These are phyloP conservation scores for Coemansia sp. DNA, from an alignment of 192 early-diverging fungal species.

Conservation along the genomic window DNA sequence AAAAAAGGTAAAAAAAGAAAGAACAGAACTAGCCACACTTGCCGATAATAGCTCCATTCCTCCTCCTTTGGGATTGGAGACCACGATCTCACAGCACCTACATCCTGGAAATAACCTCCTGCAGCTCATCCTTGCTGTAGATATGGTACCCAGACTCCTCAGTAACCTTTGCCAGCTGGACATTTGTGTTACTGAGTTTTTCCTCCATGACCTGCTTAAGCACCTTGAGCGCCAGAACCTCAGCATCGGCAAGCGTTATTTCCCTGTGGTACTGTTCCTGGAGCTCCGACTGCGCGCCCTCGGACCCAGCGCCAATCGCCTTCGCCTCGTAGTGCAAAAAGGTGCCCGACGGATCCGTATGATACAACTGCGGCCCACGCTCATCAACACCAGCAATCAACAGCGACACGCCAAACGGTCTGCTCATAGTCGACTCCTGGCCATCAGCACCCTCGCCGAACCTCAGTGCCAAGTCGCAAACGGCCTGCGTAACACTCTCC, in stretches of 20 bases:
- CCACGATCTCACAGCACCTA: constrained; percentile 22
- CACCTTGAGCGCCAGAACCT: constrained; percentile 89
- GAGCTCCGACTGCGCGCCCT: constrained; percentile 97
- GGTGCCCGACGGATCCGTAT: constrained; percentile 98
- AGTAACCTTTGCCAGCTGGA: constrained; percentile 92
- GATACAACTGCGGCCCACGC: constrained; percentile 96
- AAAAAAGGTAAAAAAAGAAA: neutral
- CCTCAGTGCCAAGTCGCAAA: constrained; percentile 95
- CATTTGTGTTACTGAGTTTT: constrained; percentile 94
- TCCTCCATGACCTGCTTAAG: constrained; percentile 99
- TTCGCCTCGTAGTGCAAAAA: constrained; percentile 95
- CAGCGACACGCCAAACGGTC: constrained; percentile 99
- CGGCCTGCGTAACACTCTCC: constrained; percentile 94
- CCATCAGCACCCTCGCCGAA: constrained; percentile 98
- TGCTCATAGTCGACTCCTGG: constrained; percentile 96
- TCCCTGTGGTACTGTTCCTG: constrained; percentile 93
- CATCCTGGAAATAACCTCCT: constrained; percentile 72
- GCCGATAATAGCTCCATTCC: no score
- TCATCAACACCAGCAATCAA: constrained; percentile 98
- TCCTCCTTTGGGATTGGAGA: no score
- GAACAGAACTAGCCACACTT: no score
- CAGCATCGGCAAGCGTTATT: constrained; percentile 84
- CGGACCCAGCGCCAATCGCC: constrained; percentile 98
- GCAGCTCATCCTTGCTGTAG: constrained; percentile 78
- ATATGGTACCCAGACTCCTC: constrained; percentile 73